Conservation (phyloP, 192 early-diverging fungal species). For the Backusella mclennaniae region DNA sequence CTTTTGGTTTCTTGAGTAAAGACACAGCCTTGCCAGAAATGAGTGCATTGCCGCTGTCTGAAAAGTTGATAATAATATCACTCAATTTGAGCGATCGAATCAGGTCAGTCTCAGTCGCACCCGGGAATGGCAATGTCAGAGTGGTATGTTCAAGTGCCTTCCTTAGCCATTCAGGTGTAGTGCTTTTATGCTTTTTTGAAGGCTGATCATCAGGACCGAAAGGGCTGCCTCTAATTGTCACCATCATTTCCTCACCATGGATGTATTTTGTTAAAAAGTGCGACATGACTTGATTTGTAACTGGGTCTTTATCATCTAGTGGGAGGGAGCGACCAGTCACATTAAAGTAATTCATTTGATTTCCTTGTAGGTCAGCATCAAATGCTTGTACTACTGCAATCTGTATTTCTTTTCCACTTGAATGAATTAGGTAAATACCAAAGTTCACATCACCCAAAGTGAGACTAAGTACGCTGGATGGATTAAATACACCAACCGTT, state of each 20-base stretch:
- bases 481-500: slow-evolving; percentile 33
- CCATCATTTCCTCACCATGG: slow-evolving; percentile 21
- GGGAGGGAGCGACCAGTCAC: slow-evolving; percentile 24
- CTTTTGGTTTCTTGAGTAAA: slow-evolving; percentile 24
- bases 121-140: slow-evolving; percentile 33
- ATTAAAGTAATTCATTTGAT: slow-evolving; percentile 30
- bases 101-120: slow-evolving; percentile 29
- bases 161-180: slow-evolving; percentile 30
- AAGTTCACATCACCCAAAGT: slow-evolving; percentile 36
- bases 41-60: slow-evolving; percentile 12
- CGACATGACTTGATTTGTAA: slow-evolving; percentile 9
- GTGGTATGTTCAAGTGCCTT: slow-evolving; percentile 20
- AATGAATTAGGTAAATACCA: slow-evolving; percentile 28
- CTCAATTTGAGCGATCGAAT: slow-evolving; percentile 26
- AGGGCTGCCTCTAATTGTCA: slow-evolving; percentile 28
- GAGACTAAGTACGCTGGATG: slow-evolving; percentile 32
- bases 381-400: slow-evolving; percentile 31
- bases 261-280: slow-evolving; percentile 29
- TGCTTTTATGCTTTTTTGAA: neutral
- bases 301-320: slow-evolving; percentile 9
- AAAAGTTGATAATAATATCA: slow-evolving; percentile 36
- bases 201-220: slow-evolving; percentile 23
- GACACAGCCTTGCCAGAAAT: slow-evolving; percentile 35
- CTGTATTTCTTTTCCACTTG: slow-evolving; percentile 20
- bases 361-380: slow-evolving; percentile 23